Base-by-base conservation (phyloP, 2,329 filamentous ascomycete species). In the Fusarium sp. region DNA sequence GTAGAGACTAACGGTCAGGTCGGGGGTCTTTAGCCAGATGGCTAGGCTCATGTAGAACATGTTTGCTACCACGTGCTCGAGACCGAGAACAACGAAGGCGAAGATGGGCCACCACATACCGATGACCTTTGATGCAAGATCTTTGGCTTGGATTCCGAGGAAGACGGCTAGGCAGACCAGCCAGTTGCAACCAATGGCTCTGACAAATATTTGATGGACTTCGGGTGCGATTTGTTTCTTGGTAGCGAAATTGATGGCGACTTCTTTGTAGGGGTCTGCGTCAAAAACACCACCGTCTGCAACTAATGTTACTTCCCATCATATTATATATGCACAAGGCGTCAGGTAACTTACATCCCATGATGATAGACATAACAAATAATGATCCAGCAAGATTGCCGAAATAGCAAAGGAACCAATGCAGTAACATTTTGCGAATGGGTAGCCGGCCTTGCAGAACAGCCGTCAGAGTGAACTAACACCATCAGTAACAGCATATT, bases 11-110 rank as follows among this genome's bases (percentile, higher is more conserved):
- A 85, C 80, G 0, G 77, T 81, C 23, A 88, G 77, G 0, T 77
- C 77, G 0, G 83, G 80, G 0, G 84, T 79, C 1, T 79, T 77
- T 1, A 84, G 73, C 77, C 81, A 88, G 37, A 89, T 86, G 0
- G 79, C 84, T 46, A 86, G 72, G 1, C 85, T 84, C 34, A 84
- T 79, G 56, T 85, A 84, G 37, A 84, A 85, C 85, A 87, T 87
- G 65, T 88, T 88, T 25, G 85, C 85, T 18, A 88, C 81, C 44
- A 87, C 85, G 77, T 88, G 86, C 60, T 88, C 86, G 4, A 87
- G 80, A 1, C 82, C 84, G 1, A 86, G 77, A 2, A 81, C 81
- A 0, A 88, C 85, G 67, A 88, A 88, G 2, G 83, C 83, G 58
- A 86, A 85, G 5, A 84, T 85, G 0, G 86, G 86, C 73, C 82